Percentiles rank a stretch among this genome's conserved stretches.
These are phyloP conservation scores for Rhododendron mucronatum DNA, from an alignment of 148 eudicot species.

Conservation along the genomic window DNA sequence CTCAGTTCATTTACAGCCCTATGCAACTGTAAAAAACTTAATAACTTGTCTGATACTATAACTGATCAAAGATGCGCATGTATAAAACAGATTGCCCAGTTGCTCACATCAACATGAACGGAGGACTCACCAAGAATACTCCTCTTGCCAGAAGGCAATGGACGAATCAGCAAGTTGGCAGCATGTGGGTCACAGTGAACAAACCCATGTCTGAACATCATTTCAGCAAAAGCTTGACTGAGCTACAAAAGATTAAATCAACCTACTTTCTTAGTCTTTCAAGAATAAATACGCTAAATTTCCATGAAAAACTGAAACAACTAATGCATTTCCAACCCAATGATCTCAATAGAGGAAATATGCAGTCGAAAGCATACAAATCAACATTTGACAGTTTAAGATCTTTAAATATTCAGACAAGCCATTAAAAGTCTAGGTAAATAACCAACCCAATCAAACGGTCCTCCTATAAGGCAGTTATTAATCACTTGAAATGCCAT, in stretches of 20 bases:
- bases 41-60: background rate
- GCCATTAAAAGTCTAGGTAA: background rate
- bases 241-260: slow-evolving; percentile 42
- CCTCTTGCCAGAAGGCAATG: slow-evolving; percentile 60
- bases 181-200: slow-evolving; percentile 99
- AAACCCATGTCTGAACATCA: slow-evolving; percentile 98
- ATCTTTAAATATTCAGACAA: background rate
- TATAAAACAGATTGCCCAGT: background rate
- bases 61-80: background rate
- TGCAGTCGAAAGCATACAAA: background rate
- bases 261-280: background rate
- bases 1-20: too few relatives aligned
- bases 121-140: slow-evolving; percentile 55
- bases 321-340: background rate
- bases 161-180: slow-evolving; percentile 86
- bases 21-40: background rate
- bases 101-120: slow-evolving; percentile 8
- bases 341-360: background rate
- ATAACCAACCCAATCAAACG: background rate
- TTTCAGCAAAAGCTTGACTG: slow-evolving; percentile 89
- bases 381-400: background rate
- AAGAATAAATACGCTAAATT: background rate
- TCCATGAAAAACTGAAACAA: background rate
- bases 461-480: background rate
- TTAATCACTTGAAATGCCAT: background rate